Conservation (phyloP, 2,329 filamentous ascomycete genomes). For the Elsinoe batatas region DNA sequence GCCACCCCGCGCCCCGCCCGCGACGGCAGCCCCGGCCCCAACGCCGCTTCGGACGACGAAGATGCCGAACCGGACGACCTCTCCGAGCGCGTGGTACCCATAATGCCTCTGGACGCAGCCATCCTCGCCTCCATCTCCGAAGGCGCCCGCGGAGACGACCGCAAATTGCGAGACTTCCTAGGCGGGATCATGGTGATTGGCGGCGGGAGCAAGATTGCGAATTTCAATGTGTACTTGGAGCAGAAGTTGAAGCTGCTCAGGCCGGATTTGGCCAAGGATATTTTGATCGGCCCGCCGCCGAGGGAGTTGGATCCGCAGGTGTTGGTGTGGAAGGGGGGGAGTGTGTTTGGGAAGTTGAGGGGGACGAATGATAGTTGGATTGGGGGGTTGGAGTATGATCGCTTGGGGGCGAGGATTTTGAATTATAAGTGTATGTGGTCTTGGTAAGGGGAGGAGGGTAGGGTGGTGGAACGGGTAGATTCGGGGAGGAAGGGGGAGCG, state of each 20-base stretch:
- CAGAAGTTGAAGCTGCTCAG: conserved; percentile 61
- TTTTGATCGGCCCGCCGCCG: conserved; percentile 60
- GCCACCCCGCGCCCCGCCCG: conserved; percentile 46
- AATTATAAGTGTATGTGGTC: conserved; percentile 69
- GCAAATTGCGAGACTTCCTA: conserved; percentile 82
- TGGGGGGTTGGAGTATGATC: conserved; percentile 75
- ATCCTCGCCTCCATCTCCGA: conserved; percentile 84
- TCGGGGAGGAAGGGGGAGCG: too few relatives aligned
- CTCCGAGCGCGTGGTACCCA: conserved; percentile 62
- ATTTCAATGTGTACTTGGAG: conserved; percentile 75
- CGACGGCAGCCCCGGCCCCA: conserved; percentile 33
- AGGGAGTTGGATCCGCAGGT: conserved; percentile 94
- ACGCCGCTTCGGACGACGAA: conserved; percentile 40
- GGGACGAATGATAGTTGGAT: conserved; percentile 93
- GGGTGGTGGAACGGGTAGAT: background rate
- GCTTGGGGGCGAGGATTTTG: conserved; percentile 68
- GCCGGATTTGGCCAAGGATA: conserved; percentile 54
- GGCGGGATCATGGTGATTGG: conserved; percentile 86
- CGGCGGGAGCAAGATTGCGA: conserved; percentile 69
- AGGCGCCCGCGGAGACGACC: conserved; percentile 79
- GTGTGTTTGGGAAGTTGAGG: conserved; percentile 83
- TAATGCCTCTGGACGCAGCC: conserved; percentile 76
- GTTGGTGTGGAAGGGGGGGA: conserved; percentile 96
- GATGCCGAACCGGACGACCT: conserved; percentile 31
- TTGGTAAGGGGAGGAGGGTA: conserved; percentile 31